Evolutionary conservation across 352 stramenopile genomes (phyloP), one percentile per base, ranked within the genome.

Genomic region (Thalassiosira hispida): DNA sequence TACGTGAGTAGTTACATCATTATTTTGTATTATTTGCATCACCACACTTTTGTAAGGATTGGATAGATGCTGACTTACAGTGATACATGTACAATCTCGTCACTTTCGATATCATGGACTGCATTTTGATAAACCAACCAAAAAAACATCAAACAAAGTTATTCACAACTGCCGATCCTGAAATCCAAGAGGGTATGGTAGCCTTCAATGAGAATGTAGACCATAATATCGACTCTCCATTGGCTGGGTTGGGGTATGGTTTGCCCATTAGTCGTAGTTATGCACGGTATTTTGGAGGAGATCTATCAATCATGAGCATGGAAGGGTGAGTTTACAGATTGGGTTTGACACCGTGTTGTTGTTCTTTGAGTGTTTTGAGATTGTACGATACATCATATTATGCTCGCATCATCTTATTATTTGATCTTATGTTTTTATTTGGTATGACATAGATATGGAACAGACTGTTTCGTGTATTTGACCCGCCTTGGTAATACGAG

Each of bases 291-390:
- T 99, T 99, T 87, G 98, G 97, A 23, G 98, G 98, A 18, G 97
- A 99, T 85, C 85, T 99, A 20, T 96, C 97, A 79, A 97, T 99
- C 60, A 99, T 99, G 86, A 99, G 96, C 11, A 99, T 99, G 97
- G 97, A 99, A 74, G 98, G 98, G 20, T 99, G 96, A 99, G 76
- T 38, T n/a, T 8, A 8, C 31, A n/a, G 18, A 46, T 5, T 31
- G 8, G 47, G 12, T 20, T 31, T 29, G 14, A 31, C n/a, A 9
- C 12, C 31, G 47, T 29, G 42, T 12, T 64, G 29, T n/a, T 64
- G 31, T 22, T 6, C 16, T 0, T 40, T 20, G 25, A 29, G n/a
- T 29, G 1, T 29, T 27, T 55, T 16, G 18, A n/a, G n/a, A n/a
- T n/a, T n/a, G n/a, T n/a, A n/a, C n/a, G 31, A 38, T 38, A 38